Conservation (phyloP, 352 stramenopile species). For the Phytopythium chamaehyphon region DNA sequence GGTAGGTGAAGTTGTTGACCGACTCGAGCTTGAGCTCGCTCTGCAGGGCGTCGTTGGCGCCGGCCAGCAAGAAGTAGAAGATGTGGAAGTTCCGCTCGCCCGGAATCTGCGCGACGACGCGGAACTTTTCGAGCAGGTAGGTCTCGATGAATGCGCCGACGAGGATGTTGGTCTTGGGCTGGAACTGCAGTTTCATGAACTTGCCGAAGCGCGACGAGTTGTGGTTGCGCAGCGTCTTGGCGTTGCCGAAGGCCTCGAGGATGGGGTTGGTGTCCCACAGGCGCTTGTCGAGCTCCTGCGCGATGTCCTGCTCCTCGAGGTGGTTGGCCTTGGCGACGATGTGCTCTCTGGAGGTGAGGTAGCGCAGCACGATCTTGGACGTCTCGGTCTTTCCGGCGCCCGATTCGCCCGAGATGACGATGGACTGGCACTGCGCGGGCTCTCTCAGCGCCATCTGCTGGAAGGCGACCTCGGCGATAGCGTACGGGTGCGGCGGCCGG, state of each 20-base stretch:
- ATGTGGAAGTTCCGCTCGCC: constrained; percentile 91
- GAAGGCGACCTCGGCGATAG: constrained; percentile 85
- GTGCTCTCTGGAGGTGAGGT: constrained; percentile 81
- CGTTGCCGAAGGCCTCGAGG: constrained; percentile 84
- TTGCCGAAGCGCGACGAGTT: constrained; percentile 87
- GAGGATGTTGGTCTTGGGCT: constrained; percentile 64
- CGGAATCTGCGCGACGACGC: constrained; percentile 81
- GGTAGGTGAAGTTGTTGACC: constrained; percentile 63
- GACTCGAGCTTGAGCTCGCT: constrained; percentile 56
- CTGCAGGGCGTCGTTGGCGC: constrained; percentile 55
- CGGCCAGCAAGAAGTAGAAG: constrained; percentile 87
- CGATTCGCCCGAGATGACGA: constrained; percentile 85
- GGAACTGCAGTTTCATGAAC: constrained; percentile 90
- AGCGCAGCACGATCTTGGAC: constrained; percentile 87
- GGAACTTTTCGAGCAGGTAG: constrained; percentile 89
- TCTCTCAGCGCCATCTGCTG: constrained; percentile 84
- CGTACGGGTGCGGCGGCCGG: constrained; percentile 76
- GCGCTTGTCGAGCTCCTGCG: constrained; percentile 80
- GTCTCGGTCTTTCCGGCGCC: constrained; percentile 87
- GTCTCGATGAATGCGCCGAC: constrained; percentile 82
- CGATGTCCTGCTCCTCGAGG: constrained; percentile 47
- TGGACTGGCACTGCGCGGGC: constrained; percentile 83
- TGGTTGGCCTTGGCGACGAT: constrained; percentile 40
- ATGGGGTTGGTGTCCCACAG: constrained; percentile 89
- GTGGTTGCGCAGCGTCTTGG: constrained; percentile 86